A percentile compares a stretch with the other conserved stretches of the same genome.
Conservation (phyloP, 768 basidiomycete species). For the Lentinula guzmanii region DNA sequence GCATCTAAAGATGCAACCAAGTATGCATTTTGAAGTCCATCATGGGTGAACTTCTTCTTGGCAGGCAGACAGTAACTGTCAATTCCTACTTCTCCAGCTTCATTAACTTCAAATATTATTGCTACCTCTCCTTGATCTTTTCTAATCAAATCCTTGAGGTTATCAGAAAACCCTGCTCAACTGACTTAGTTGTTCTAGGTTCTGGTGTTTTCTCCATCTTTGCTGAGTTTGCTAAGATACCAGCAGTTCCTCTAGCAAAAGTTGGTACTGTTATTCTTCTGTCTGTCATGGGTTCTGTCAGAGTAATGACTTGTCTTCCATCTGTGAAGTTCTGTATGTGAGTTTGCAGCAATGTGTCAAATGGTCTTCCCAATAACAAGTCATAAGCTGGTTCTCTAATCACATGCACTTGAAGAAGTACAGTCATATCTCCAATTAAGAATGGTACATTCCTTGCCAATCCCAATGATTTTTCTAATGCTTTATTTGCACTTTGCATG, state of each 20-base stretch:
- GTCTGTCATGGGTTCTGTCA: not conserved
- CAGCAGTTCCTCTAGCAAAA: not conserved
- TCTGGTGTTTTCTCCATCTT: not conserved
- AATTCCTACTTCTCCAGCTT: not conserved
- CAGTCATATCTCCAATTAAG: constrained; percentile 13
- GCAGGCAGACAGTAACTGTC: not conserved
- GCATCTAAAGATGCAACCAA: not conserved
- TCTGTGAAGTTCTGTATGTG: not conserved
- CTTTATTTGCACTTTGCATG: constrained; percentile 20
- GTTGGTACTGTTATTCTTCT: not conserved
- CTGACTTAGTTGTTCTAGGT: not conserved
- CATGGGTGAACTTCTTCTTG: not conserved
- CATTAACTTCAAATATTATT: not conserved
- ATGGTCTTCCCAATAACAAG: constrained; percentile 16
- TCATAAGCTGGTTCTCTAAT: constrained; percentile 18
- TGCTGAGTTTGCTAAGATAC: not conserved
- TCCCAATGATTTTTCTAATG: constrained; percentile 14
- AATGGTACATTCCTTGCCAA: constrained; percentile 19
- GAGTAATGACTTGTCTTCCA: not conserved
- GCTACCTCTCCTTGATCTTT: constrained; percentile 8
- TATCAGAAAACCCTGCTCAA: constrained; percentile 1
- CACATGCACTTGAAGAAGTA: constrained; percentile 22
- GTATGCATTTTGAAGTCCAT: constrained; percentile 1
- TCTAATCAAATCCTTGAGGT: constrained; percentile 6
- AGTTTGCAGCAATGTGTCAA: not conserved